These are phyloP conservation scores for Dactylorhiza incarnata DNA, from an alignment of 106 monocot species.

Conservation along the genomic window DNA sequence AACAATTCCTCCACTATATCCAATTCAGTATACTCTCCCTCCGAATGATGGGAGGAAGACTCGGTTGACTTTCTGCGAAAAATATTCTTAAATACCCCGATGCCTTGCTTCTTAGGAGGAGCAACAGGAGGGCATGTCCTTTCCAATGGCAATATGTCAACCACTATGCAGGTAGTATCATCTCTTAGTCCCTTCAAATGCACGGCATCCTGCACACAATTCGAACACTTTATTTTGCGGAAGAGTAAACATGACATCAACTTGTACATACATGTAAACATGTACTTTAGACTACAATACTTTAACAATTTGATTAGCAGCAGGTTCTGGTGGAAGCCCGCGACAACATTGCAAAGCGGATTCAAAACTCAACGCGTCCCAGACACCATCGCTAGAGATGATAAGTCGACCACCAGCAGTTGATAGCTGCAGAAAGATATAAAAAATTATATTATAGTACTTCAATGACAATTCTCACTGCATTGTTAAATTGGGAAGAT, in stretches of 20 bases:
- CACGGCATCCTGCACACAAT: constrained; percentile 58
- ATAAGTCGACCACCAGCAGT: constrained; percentile 68
- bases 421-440: constrained; percentile 36
- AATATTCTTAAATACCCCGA: constrained; percentile 55
- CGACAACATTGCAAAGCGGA: constrained; percentile 38
- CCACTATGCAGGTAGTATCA: constrained; percentile 91
- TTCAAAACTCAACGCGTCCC: constrained; percentile 61
- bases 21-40: constrained; percentile 37
- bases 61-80: constrained; percentile 57
- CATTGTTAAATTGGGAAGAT: background rate
- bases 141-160: constrained; percentile 72
- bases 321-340: constrained; percentile 49
- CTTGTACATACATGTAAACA: background rate
- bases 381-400: constrained; percentile 75
- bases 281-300: constrained; percentile 15
- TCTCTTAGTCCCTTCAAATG: constrained; percentile 63
- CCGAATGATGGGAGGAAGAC: constrained; percentile 32
- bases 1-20: constrained; percentile 71
- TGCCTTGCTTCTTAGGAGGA: constrained; percentile 49
- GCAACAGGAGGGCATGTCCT: constrained; percentile 28
- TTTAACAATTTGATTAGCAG: constrained; percentile 60
- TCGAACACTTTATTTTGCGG: background rate
- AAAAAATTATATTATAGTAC: background rate
- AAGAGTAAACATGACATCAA: background rate
- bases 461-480: background rate